Evolutionary conservation across 75 land plant species (phyloP).

Genomic region (Cupressus sempervirens): DNA sequence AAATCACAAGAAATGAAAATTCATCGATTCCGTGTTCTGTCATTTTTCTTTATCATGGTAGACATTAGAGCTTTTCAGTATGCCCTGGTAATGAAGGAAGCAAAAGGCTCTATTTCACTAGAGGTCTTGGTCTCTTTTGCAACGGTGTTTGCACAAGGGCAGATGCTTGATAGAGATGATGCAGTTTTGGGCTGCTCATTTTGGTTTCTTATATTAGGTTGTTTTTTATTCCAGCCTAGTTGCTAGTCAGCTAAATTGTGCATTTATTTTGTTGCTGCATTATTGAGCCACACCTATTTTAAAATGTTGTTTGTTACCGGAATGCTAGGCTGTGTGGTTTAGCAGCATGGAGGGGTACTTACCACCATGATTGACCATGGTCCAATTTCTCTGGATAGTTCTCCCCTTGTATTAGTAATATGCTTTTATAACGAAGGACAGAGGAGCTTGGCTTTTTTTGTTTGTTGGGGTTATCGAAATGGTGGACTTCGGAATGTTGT

Average conservation of each 20-base stretch:
- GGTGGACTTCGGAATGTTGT: not conserved
- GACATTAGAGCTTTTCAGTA: not conserved
- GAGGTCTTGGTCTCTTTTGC: not conserved
- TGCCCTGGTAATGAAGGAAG: not conserved
- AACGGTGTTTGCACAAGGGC: not conserved
- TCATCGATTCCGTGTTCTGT: not conserved
- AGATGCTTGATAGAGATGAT: not conserved
- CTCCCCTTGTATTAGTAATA: not conserved
- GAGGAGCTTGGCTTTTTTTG: not conserved
- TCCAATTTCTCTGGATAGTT: not conserved
- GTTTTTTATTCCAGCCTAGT: not conserved
- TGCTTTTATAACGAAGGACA: not conserved
- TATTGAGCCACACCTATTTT: not conserved
- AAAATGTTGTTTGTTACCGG: not conserved
- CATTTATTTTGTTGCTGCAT: not conserved
- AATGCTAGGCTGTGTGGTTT: not conserved
- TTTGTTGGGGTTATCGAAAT: not conserved
- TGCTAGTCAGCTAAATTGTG: not conserved
- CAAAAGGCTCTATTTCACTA: not conserved
- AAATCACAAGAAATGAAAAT: not conserved
- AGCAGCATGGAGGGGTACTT: not conserved
- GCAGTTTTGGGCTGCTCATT: not conserved
- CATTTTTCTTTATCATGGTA: not conserved
- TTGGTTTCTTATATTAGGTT: not conserved
- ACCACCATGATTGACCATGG: not conserved